Evolutionary conservation across 139 green algal genomes (phyloP), one percentile per base, ranked within the genome.

Genomic region (Astrephomene gubernaculifera): DNA sequence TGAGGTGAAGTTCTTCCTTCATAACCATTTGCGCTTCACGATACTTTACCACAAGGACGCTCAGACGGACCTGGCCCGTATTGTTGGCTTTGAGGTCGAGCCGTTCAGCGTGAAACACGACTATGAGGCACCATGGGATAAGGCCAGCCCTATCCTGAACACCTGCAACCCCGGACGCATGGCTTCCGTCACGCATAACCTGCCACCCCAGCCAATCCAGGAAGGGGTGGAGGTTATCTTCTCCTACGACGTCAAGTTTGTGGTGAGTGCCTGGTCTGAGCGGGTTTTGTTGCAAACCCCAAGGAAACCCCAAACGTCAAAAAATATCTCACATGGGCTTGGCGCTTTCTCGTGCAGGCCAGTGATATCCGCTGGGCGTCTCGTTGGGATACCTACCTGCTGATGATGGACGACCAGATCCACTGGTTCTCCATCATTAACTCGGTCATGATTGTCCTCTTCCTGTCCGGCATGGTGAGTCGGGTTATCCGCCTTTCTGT

Each of bases 351-450:
- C 57, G 17, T n/a, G 52, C 88, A 92, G 88, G 81, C 80, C 31
- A 95, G 91, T 63, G 90, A 97, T 45, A 98, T 99, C 81, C 93
- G 94, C 35, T 99, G 97, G 97, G 97, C 97, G 3, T 98, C 94
- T 3, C 94, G 97, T 21, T 99, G 97, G 97, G 97, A 99, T 92
- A 98, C 97, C 0, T 99, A 99, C 93, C 92, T 99, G 81, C 78
- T 97, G 76, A 98, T 98, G 94, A 96, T 91, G 36, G 95, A 98
- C 74, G 97, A 98, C 81, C 96, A 99, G 92, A 98, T 99, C 83
- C 97, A 99, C 90, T 99, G 97, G 97, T 99, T 99, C 92, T 97
- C 93, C 65, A 98, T 99, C 90, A 96, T 99, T 72, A 99, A 99
- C 93, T 97, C 90, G n/a, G 89, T 98, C 53, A 99, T 99, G 97